Base-by-base conservation (phyloP, 768 basidiomycete species). In the Vararia minispora region DNA sequence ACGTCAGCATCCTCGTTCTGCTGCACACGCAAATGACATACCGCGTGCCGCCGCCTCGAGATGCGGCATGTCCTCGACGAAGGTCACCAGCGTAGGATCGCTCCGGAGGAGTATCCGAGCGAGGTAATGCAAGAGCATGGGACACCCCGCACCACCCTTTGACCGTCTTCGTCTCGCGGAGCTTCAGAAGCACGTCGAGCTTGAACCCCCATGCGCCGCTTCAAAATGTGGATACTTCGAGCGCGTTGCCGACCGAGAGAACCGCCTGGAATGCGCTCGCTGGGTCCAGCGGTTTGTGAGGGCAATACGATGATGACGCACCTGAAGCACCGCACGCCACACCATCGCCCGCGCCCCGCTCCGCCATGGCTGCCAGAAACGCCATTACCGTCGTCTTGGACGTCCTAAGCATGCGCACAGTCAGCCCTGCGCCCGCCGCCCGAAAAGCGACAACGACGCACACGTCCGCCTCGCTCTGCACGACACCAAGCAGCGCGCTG, bases 51-150 rank as follows among this genome's bases (percentile, higher is more conserved):
- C 90, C 3, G 85, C 74, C 54, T 91, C 87, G 2, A 95, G 48
- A 52, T 75, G 78, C 1, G 86, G 79, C 49, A 87, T 59, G 10
- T 92, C 90, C 18, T 87, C 79, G 4, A 85, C 69, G 56, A 91
- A 92, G 13, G 66, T 66, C 4, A 82, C 60, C 10, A 87, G 54
- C 0, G 66, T 61, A 0, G 81, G 71, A 51, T 91, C 78, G 5
- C 68, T 69, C 22, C 78, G 71, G 40, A 84, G 50, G 12, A 94
- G 64, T 5, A 84, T 69, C 33, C 72, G 70, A 10, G 85, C 87
- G n/a, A 94, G 56, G 53, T 89, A 94, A 55, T 94, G 91, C 10
- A 95, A 65, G n/a, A 97, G 62, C 0, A 88, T 94, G 0, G 90
- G 88, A 47, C 87, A 92, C 6, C 74, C 74, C 0, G 72, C 34